phyloP scores from a whole-genome alignment of 306 rosid species.

The Prunus salicina region DNA sequence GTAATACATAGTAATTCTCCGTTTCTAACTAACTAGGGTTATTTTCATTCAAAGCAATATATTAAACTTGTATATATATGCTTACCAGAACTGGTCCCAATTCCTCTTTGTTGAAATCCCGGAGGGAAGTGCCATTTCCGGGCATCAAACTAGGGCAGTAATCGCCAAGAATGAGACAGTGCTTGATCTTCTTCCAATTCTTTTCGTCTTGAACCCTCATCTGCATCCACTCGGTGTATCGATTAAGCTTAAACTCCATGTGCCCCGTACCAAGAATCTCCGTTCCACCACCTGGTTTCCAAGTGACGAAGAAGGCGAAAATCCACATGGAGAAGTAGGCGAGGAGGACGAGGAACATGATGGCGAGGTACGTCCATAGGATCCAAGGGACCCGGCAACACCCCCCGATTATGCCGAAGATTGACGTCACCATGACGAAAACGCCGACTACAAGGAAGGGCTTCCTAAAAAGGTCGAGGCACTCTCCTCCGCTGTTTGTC shows the following conservation, averaged over 20 bases:
- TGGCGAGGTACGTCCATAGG: slow-evolving; percentile 64
- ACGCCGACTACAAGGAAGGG: slow-evolving; percentile 60
- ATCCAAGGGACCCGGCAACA: slow-evolving; percentile 56
- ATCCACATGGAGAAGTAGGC: slow-evolving; percentile 39
- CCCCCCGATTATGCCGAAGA: slow-evolving; percentile 64
- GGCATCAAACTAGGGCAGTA: slow-evolving; percentile 27
- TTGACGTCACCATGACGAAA: slow-evolving; percentile 47
- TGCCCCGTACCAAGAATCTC: slow-evolving; percentile 32
- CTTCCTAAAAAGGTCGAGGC: slow-evolving; percentile 46
- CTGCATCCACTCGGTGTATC: slow-evolving; percentile 69
- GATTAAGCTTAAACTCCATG: slow-evolving; percentile 63
- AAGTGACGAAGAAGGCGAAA: slow-evolving; percentile 44
- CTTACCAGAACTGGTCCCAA: slow-evolving; percentile 60
- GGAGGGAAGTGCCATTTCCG: not conserved
- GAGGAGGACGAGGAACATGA: slow-evolving; percentile 60
- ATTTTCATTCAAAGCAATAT: no score
- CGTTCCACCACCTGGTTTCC: slow-evolving; percentile 49
- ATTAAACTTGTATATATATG: no score
- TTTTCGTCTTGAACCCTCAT: slow-evolving; percentile 41
- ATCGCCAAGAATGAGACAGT: slow-evolving; percentile 48
- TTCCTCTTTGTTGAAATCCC: slow-evolving; percentile 20
- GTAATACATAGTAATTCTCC: no score
- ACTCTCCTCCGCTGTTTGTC: slow-evolving; percentile 35
- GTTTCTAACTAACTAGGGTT: no score
- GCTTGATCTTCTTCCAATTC: slow-evolving; percentile 52